Evolutionary conservation across 2,329 filamentous ascomycete genomes (phyloP).

Genomic region (Biscogniauxia sp.): DNA sequence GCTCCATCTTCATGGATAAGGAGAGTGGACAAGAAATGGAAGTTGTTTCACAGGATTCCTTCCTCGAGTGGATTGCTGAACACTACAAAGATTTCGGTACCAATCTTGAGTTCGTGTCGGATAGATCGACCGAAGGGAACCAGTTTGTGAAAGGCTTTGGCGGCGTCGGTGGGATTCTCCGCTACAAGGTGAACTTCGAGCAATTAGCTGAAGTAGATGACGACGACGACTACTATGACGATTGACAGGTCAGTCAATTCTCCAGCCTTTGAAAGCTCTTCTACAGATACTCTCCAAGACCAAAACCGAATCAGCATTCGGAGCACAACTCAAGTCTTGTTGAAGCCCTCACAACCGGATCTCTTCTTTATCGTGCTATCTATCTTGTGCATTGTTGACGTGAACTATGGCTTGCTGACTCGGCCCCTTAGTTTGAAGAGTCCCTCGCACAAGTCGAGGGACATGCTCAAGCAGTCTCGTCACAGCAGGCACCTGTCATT

Average conservation of each 20-base stretch:
- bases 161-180: slow-evolving; percentile 94
- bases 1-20: slow-evolving; percentile 90
- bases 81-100: slow-evolving; percentile 98
- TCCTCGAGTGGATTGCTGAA: slow-evolving; percentile 99
- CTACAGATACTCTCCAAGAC: slow-evolving; percentile 3
- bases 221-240: slow-evolving; percentile 87
- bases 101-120: slow-evolving; percentile 93
- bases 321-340: not conserved
- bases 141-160: slow-evolving; percentile 99
- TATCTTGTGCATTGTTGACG: not conserved
- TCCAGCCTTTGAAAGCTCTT: slow-evolving; percentile 16
- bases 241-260: slow-evolving; percentile 37
- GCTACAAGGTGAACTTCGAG: slow-evolving; percentile 99
- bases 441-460: slow-evolving; percentile 87
- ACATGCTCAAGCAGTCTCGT: slow-evolving; percentile 61
- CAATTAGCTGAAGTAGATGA: slow-evolving; percentile 90
- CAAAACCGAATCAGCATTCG: slow-evolving; percentile 19
- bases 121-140: slow-evolving; percentile 96
- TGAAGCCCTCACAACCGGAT: not conserved
- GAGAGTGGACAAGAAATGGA: slow-evolving; percentile 98
- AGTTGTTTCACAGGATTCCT: slow-evolving; percentile 78
- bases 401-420: slow-evolving; percentile 55
- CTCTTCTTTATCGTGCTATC: slow-evolving; percentile 2
- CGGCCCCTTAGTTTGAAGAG: slow-evolving; percentile 63
- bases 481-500: slow-evolving; percentile 37